Base-by-base conservation (phyloP, 257 asterid species). In the Oldenlandia corymbosa region DNA sequence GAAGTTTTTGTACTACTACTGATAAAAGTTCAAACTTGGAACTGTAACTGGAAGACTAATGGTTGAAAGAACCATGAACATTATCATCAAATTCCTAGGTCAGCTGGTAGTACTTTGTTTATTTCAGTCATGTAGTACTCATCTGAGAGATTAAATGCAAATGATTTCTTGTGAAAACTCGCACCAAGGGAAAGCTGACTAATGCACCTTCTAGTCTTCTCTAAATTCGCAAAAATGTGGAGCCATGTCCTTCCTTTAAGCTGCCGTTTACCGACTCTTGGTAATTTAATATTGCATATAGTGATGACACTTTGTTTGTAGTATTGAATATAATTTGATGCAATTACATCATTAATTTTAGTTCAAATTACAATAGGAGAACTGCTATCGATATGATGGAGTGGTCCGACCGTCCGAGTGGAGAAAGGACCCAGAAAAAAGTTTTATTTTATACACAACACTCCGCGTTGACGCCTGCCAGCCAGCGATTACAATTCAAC, bases 391-490 rank as follows among this genome's bases (percentile, higher is more conserved):
- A 76, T 36, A 65, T 67, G 59, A 61, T 31, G 58, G 62, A 62
- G 58, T n/a, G n/a, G n/a, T n/a, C n/a, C n/a, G n/a, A n/a, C n/a
- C n/a, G n/a, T n/a, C n/a, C n/a, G n/a, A n/a, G n/a, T n/a, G n/a
- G n/a, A n/a, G n/a, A n/a, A 59, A 24, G 65, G 62, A 62, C 78
- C 71, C 28, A 62, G 31, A 58, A 24, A 31, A 20, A 41, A 48
- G 49, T 24, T 74, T 27, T 64, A 76, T 53, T 34, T 48, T n/a
- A n/a, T n/a, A n/a, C n/a, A n/a, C n/a, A n/a, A 75, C 60, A 61
- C 76, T 68, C 49, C 51, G 66, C 65, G 66, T 80, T 81, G 87
- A 80, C 83, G 57, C 46, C 58, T 74, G 79, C 81, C 79, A 24
- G 45, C n/a, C n/a, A n/a, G n/a, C n/a, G n/a, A n/a, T n/a, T n/a